Evolutionary conservation across 176 grass and related monocot species (phyloP).

Genomic region (Luzula sylvatica): DNA sequence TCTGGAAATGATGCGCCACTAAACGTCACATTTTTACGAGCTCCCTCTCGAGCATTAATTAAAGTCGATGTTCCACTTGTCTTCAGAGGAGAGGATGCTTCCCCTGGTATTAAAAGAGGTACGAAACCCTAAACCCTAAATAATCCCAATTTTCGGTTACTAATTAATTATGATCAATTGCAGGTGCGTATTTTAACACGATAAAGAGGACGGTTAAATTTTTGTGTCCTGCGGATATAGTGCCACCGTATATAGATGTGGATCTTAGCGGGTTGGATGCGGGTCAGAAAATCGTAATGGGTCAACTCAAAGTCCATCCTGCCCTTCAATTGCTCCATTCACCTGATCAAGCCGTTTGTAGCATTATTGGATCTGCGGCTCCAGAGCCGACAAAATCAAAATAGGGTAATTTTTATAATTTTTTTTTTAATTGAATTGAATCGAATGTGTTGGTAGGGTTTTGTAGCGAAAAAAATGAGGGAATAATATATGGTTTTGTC

Average conservation of each 20-base stretch:
- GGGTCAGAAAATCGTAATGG: conserved; percentile 62
- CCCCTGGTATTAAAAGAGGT: conserved; percentile 94
- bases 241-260: conserved; percentile 94
- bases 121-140: not conserved
- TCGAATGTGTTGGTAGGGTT: not conserved
- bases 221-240: conserved; percentile 83
- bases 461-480: too few species aligned
- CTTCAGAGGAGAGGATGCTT: conserved; percentile 82
- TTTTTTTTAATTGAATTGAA: conserved; percentile 1
- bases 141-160: conserved; percentile 3
- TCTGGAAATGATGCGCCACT: conserved; percentile 69
- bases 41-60: conserved; percentile 68
- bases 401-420: conserved; percentile 23
- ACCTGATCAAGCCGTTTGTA: conserved; percentile 73
- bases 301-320: conserved; percentile 81
- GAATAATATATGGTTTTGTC: not conserved
- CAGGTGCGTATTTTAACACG: conserved; percentile 93
- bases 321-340: conserved; percentile 49
- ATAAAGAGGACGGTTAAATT: conserved; percentile 92
- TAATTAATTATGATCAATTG: conserved; percentile 10
- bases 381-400: conserved; percentile 64
- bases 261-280: conserved; percentile 87
- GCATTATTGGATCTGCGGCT: conserved; percentile 64
- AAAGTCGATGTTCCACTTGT: conserved; percentile 97
- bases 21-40: conserved; percentile 89